Evolutionary conservation across 2,329 filamentous ascomycete genomes (phyloP).

Genomic region (Exophiala lecanii-corni): DNA sequence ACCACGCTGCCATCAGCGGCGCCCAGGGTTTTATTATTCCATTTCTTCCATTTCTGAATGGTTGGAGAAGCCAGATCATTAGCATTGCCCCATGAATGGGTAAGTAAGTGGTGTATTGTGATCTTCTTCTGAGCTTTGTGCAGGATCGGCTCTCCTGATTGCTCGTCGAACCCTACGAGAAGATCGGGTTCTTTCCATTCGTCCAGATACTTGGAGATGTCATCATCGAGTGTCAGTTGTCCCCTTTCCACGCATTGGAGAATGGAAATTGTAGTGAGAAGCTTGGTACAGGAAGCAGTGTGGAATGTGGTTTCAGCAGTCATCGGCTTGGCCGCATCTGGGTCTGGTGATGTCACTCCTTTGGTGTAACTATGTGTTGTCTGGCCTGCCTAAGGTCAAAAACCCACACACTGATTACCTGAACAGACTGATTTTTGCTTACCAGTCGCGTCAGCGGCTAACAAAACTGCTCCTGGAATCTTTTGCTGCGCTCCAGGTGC

Average conservation of each 20-base stretch:
- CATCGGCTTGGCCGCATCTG: slow-evolving; percentile 15
- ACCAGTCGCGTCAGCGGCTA: slow-evolving; percentile 18
- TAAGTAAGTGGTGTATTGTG: slow-evolving; percentile 21
- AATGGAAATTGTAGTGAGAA: slow-evolving; percentile 49
- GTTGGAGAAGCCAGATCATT: slow-evolving; percentile 18
- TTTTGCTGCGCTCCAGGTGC: slow-evolving; percentile 9
- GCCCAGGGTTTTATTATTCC: neutral
- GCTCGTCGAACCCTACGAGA: slow-evolving; percentile 43
- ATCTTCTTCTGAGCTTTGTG: slow-evolving; percentile 24
- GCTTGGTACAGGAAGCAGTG: slow-evolving; percentile 34
- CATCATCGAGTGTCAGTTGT: slow-evolving; percentile 43
- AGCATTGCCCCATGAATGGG: slow-evolving; percentile 19
- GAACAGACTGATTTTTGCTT: neutral
- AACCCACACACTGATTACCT: neutral
- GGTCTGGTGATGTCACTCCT: slow-evolving; percentile 11
- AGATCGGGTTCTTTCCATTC: slow-evolving; percentile 47
- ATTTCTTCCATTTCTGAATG: slow-evolving; percentile 18
- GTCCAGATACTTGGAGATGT: slow-evolving; percentile 44
- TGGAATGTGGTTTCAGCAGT: slow-evolving; percentile 20
- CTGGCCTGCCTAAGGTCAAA: slow-evolving; percentile 7
- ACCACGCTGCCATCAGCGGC: neutral
- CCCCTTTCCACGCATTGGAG: slow-evolving; percentile 54
- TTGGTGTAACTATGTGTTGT: slow-evolving; percentile 11
- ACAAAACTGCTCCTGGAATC: slow-evolving; percentile 15
- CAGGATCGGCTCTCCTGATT: slow-evolving; percentile 29